Base-by-base conservation (phyloP, 768 basidiomycete genomes). In the Naematelia aurantialba region DNA sequence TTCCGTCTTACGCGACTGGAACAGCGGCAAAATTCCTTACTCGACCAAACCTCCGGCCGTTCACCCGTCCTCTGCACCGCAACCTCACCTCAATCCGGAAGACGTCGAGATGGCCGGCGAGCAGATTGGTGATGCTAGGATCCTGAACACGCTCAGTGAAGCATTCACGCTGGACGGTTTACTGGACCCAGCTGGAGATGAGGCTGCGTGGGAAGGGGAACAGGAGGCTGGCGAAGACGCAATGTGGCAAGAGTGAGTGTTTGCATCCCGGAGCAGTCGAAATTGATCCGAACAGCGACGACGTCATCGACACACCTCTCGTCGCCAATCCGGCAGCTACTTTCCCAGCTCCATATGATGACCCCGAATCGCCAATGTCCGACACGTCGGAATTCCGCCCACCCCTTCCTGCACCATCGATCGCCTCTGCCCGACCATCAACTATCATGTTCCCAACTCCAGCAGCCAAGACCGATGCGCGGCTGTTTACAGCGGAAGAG, bases 21-120 rank as follows among this genome's bases (percentile, higher is more conserved):
- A 97, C 69, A 85, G 89, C 58, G 91, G 96, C 75, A 94, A 91
- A 72, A 94, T 97, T 11, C 88, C 89, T 0, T 98, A 89, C 78
- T 89, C 82, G 79, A 89, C 91, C 3, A 74, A 80, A 1, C 91
- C 92, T 8, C 92, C 94, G 0, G 70, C 80, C 5, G 74, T 89
- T 1, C 90, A 93, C 73, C 87, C 89, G 0, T 89, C 89, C 0
- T 81, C 84, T 29, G 81, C 90, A 57, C 87, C 88, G 4, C 78
- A 82, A 0, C 27, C 72, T 51, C 12, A 56, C 60, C n/a, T 80
- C 21, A 12, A 52, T 19, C 12, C 55, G 31, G 60, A 61, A 19
- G 75, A 75, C 56, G 85, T 86, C 0, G 84, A 85, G 5, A 89
- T 88, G 21, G 59, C 13, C n/a, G 89, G 87, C 13, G 89, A 91